Evolutionary conservation across 345 rosid genomes (phyloP).

Genomic region (Iberis pinnata): DNA sequence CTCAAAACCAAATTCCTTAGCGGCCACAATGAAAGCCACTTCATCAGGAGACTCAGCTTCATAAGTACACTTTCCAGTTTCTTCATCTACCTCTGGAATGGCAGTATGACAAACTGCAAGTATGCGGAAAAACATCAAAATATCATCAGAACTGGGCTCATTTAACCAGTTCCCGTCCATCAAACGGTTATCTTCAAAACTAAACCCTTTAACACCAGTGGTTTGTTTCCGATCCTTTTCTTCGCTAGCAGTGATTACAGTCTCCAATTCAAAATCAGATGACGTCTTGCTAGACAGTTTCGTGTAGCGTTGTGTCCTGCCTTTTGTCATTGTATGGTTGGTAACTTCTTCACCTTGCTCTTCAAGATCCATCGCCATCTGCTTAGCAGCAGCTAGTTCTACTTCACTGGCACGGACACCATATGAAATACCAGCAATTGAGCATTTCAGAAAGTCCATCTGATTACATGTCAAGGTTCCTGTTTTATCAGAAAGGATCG

Average conservation of each 20-base stretch:
- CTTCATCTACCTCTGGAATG: constrained; percentile 50
- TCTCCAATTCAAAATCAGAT: constrained; percentile 71
- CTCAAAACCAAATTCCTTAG: constrained; percentile 68
- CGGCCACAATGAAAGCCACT: constrained; percentile 60
- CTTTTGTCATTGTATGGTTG: not conserved
- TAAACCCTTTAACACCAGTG: constrained; percentile 47
- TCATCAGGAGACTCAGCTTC: constrained; percentile 95
- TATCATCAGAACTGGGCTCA: constrained; percentile 34
- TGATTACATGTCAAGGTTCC: constrained; percentile 82
- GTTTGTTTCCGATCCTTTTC: constrained; percentile 32
- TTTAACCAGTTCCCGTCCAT: constrained; percentile 51
- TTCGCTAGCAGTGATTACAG: constrained; percentile 50
- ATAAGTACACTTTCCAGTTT: constrained; percentile 42
- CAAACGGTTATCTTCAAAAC: constrained; percentile 56
- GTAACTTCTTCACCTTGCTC: constrained; percentile 29
- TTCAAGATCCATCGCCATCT: constrained; percentile 44
- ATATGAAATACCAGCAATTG: constrained; percentile 65
- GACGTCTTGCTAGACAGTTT: constrained; percentile 25
- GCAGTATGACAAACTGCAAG: constrained; percentile 71
- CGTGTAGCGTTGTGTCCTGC: constrained; percentile 19
- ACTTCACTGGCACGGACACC: constrained; percentile 50
- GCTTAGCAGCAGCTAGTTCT: constrained; percentile 54
- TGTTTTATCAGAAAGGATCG: constrained; percentile 67
- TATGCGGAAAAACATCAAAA: constrained; percentile 59
- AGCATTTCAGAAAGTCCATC: constrained; percentile 80